These are phyloP conservation scores for Fusarium marasasianum DNA, from an alignment of 2,329 filamentous ascomycete species.

Conservation along the genomic window DNA sequence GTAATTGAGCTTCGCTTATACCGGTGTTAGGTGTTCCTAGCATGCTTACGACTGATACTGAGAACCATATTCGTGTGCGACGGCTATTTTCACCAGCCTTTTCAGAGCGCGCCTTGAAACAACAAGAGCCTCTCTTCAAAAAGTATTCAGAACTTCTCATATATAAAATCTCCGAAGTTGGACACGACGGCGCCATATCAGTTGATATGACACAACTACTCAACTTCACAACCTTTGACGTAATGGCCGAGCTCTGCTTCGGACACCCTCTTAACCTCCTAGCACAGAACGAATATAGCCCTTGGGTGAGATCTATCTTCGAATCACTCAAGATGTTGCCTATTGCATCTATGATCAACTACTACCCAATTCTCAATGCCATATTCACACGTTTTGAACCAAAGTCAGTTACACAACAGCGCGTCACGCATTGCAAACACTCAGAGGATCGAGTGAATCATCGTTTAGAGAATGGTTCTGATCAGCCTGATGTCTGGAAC, in stretches of 20 bases:
- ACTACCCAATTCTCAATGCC: conserved; percentile 1
- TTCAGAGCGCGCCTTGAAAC: conserved; percentile 18
- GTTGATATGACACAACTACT: conserved; percentile 7
- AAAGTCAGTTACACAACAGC: conserved; percentile 2
- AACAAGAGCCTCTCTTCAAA: conserved; percentile 11
- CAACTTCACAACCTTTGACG: conserved; percentile 43
- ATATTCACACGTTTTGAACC: conserved; percentile 4
- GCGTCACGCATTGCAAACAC: conserved; percentile 8
- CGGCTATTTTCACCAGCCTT: conserved; percentile 12
- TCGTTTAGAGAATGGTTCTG: conserved; percentile 1
- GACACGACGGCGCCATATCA: neutral
- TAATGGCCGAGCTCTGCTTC: conserved; percentile 41
- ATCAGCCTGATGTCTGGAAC: conserved; percentile 22
- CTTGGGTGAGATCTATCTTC: conserved; percentile 43
- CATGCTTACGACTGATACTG: neutral
- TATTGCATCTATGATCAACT: neutral
- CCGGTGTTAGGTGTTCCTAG: neutral
- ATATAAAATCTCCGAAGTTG: conserved; percentile 8
- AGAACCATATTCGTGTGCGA: conserved; percentile 1
- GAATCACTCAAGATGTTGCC: conserved; percentile 3
- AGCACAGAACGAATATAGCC: conserved; percentile 36
- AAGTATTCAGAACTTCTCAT: conserved; percentile 16
- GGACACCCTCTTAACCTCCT: conserved; percentile 41
- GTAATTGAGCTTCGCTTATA: too few species aligned
- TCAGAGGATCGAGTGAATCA: conserved; percentile 3